These are phyloP conservation scores for Leccinum variicolor DNA, from an alignment of 768 basidiomycete genomes.

Conservation along the genomic window DNA sequence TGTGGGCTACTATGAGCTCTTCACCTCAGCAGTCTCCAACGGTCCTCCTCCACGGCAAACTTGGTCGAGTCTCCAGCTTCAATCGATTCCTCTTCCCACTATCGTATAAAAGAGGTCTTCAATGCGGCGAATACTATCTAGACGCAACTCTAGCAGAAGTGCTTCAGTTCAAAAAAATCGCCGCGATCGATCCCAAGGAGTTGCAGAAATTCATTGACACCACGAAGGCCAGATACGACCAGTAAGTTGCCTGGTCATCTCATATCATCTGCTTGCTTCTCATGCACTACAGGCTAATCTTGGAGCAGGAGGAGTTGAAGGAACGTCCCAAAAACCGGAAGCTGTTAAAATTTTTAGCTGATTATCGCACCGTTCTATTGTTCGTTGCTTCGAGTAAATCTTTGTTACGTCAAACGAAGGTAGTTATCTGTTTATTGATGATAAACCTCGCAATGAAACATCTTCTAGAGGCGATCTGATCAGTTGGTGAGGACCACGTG, in stretches of 20 bases:
- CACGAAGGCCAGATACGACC: constrained; percentile 2
- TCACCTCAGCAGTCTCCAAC: neutral
- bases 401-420: neutral
- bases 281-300: neutral
- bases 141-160: constrained; percentile 12
- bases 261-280: neutral
- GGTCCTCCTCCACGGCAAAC: neutral
- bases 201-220: neutral
- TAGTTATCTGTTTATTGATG: neutral
- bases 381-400: neutral
- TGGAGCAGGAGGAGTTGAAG: neutral
- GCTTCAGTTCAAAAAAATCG: neutral
- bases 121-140: too few species aligned
- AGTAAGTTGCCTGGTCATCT: neutral
- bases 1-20: neutral
- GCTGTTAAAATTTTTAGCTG: neutral
- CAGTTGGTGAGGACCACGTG: neutral
- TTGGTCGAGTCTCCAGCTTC: neutral
- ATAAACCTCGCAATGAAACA: neutral
- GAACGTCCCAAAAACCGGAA: constrained; percentile 1
- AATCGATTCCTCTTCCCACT: constrained; percentile 7
- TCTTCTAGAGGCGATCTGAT: constrained; percentile 7
- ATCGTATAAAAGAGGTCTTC: too few species aligned
- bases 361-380: constrained; percentile 5
- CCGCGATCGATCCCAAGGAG: neutral